A percentile compares a stretch with the other conserved stretches of the same genome.
Conservation (phyloP, 208 protist species). For the Acanthamoeba healyi region DNA sequence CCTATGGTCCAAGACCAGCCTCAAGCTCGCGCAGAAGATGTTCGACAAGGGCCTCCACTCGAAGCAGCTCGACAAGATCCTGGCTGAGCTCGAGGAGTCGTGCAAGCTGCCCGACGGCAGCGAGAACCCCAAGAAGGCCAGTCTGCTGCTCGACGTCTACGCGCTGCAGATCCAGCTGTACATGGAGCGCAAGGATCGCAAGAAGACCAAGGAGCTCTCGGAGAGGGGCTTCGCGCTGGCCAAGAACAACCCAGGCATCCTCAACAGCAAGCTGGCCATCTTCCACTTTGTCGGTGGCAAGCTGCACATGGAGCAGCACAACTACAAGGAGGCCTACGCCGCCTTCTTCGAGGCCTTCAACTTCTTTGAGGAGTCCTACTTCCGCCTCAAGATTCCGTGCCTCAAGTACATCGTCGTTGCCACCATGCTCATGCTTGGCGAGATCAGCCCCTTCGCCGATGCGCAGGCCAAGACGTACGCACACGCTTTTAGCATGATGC, state of each 20-base stretch:
- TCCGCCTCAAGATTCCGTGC: slow-evolving; percentile 90
- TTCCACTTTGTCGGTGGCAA: slow-evolving; percentile 94
- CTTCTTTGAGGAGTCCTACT: slow-evolving; percentile 95
- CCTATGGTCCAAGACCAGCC: slow-evolving; percentile 94
- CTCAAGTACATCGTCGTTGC: slow-evolving; percentile 96
- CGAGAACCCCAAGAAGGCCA: slow-evolving; percentile 89
- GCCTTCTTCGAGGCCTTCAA: slow-evolving; percentile 95
- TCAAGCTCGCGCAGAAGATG: slow-evolving; percentile 92
- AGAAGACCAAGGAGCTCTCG: slow-evolving; percentile 88
- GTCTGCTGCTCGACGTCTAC: slow-evolving; percentile 92
- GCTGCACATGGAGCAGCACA: slow-evolving; percentile 90
- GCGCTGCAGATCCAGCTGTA: slow-evolving; percentile 94
- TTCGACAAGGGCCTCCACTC: slow-evolving; percentile 87
- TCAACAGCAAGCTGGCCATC: slow-evolving; percentile 91
- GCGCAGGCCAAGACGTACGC: slow-evolving; percentile 94
- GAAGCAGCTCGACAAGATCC: slow-evolving; percentile 85
- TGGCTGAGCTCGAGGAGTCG: slow-evolving; percentile 89
- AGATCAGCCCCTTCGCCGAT: slow-evolving; percentile 95
- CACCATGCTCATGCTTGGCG: slow-evolving; percentile 92
- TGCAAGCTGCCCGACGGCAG: slow-evolving; percentile 89
- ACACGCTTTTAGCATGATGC: neutral
- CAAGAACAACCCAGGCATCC: slow-evolving; percentile 92
- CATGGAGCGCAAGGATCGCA: slow-evolving; percentile 90
- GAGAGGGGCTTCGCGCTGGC: slow-evolving; percentile 88
- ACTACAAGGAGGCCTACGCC: slow-evolving; percentile 94